These are phyloP conservation scores for Fusarium multiceps DNA, from an alignment of 2,329 filamentous ascomycete species.

Conservation along the genomic window DNA sequence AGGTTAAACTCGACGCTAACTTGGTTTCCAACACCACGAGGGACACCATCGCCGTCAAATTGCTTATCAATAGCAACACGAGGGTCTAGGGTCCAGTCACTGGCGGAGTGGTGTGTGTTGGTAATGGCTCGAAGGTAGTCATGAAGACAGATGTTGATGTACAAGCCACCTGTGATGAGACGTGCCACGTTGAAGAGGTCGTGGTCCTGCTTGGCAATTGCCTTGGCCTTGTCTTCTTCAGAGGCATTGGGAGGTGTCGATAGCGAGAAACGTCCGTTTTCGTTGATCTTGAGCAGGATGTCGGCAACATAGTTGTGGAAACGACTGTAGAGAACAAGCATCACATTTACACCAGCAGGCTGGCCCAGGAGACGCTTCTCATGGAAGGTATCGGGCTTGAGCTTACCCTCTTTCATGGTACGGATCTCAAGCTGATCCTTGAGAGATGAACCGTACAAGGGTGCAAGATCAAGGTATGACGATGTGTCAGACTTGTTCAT, in stretches of 20 bases:
- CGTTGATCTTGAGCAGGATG: slow-evolving; percentile 73
- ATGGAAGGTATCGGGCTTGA: slow-evolving; percentile 78
- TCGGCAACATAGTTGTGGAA: slow-evolving; percentile 78
- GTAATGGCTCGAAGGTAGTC: slow-evolving; percentile 72
- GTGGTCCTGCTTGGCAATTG: slow-evolving; percentile 58
- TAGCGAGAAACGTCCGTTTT: slow-evolving; percentile 67
- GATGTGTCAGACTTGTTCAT: slow-evolving; percentile 74
- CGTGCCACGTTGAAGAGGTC: slow-evolving; percentile 65
- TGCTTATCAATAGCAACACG: slow-evolving; percentile 64
- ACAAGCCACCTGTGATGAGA: slow-evolving; percentile 62
- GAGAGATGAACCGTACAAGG: slow-evolving; percentile 76
- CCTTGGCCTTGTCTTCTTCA: slow-evolving; percentile 48
- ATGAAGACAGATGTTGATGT: slow-evolving; percentile 66
- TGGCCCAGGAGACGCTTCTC: slow-evolving; percentile 73
- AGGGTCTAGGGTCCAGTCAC: slow-evolving; percentile 72
- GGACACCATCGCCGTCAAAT: slow-evolving; percentile 59
- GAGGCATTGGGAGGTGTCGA: slow-evolving; percentile 15
- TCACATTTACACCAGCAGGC: slow-evolving; percentile 74
- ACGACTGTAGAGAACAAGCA: slow-evolving; percentile 75
- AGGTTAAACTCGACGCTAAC: slow-evolving; percentile 76
- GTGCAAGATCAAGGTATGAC: slow-evolving; percentile 79
- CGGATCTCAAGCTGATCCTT: slow-evolving; percentile 72
- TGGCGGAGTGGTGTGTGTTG: slow-evolving; percentile 68
- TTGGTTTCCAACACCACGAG: slow-evolving; percentile 71
- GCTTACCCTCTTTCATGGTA: slow-evolving; percentile 72